These are phyloP conservation scores for Ophiorrhiza pumila DNA, from an alignment of 257 asterid species.

Conservation along the genomic window DNA sequence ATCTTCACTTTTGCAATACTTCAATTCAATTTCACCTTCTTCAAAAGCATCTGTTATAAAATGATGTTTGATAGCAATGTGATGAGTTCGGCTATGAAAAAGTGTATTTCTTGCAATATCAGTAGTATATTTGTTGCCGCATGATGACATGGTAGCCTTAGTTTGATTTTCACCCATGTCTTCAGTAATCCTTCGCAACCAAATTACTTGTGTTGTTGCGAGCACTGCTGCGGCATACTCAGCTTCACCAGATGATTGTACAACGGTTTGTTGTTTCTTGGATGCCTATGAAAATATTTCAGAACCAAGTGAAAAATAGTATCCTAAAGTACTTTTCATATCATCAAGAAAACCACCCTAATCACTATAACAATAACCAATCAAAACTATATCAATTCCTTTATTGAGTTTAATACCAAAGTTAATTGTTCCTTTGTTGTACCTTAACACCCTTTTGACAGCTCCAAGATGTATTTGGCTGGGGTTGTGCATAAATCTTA, in stretches of 20 bases:
- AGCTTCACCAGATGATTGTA: too few relatives aligned
- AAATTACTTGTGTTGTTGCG: background rate
- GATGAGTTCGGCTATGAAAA: background rate
- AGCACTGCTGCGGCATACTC: too few relatives aligned
- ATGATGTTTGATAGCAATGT: too few relatives aligned
- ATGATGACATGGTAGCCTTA: background rate
- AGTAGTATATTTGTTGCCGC: background rate
- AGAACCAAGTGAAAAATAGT: background rate
- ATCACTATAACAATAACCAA: background rate
- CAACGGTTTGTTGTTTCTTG: conserved; percentile 10
- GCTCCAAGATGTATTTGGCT: background rate
- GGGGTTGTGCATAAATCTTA: background rate
- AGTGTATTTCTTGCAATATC: too few relatives aligned
- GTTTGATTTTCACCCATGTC: conserved; percentile 6
- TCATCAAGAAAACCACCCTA: background rate
- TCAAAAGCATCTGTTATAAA: too few relatives aligned
- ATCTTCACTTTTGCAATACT: too few relatives aligned
- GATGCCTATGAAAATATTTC: too few relatives aligned
- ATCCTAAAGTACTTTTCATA: background rate
- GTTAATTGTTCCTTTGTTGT: too few relatives aligned
- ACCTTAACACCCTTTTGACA: too few relatives aligned
- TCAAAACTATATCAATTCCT: background rate
- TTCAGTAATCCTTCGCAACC: background rate
- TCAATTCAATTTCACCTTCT: too few relatives aligned
- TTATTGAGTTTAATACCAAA: background rate